Evolutionary conservation across 148 eudicot species (phyloP), one percentile per base, ranked within the genome.

Genomic region (Amaranthus palmeri): DNA sequence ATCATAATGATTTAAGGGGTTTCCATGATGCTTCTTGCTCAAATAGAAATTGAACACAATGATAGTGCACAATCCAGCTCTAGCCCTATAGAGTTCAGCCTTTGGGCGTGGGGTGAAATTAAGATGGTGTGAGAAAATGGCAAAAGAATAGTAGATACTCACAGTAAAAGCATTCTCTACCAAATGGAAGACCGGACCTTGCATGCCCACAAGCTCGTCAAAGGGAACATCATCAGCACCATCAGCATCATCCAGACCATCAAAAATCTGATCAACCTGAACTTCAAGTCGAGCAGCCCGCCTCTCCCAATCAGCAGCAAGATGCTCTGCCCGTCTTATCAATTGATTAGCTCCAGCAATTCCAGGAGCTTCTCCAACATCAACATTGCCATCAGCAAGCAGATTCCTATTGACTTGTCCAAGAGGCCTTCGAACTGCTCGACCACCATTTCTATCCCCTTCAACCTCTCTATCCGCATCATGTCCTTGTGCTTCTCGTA

Each of bases 231-330:
- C 98, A 73, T 95, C 98, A 49, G 98, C 98, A 65, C 98, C 97
- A 80, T 95, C 98, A 61, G 97, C 96, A 78, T 91, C 98, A 81
- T 95, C 97, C 72, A 91, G 76, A 60, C 98, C 98, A 74, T 95
- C 98, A 85, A 95, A 95, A 90, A 95, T 95, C 81, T 91, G 98
- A 77, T 95, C 98, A 71, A 95, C 97, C 60, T 91, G 98, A 70
- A 97, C 97, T 80, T 95, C 98, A 61, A 95, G 93, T 63, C 98
- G 98, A 72, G 98, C 98, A 69, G 98, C 98, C 79, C 91, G 98
- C 88, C 93, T 95, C 79, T 95, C 97, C 98, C 90, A 91, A 67
- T 92, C 85, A 51, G 96, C 98, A 70, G 97, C 98, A 72, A 95
- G 93, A 79, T 91, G 83, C 81, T 91, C 98, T 68, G 98, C 98